Percentiles rank a stretch among this genome's conserved stretches.
Conservation (phyloP, 176 grass and related monocot species). For the Rhynchospora tenuis region DNA sequence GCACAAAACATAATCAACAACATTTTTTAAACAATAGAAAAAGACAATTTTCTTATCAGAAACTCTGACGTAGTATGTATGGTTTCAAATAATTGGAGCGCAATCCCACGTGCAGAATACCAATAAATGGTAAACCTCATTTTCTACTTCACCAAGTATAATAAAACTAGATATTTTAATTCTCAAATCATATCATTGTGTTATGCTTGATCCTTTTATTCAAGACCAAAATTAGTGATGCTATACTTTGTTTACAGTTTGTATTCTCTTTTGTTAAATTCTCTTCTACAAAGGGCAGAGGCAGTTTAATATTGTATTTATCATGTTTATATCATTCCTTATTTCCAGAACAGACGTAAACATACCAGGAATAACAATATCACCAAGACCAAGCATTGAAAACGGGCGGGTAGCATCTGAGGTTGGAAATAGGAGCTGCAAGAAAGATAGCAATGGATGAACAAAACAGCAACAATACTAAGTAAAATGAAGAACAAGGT, state of each 20-base stretch:
- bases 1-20: not conserved
- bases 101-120: not conserved
- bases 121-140: not conserved
- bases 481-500: conserved; percentile 3
- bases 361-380: conserved; percentile 85
- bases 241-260: conserved; percentile 3
- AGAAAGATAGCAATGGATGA: not conserved
- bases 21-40: not conserved
- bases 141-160: not conserved
- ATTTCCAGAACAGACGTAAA: not conserved
- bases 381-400: conserved; percentile 95
- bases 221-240: not conserved
- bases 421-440: conserved; percentile 84
- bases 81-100: not conserved
- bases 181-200: not conserved
- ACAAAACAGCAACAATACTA: not conserved
- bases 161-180: not conserved
- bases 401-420: conserved; percentile 63
- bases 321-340: not conserved
- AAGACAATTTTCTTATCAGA: not conserved
- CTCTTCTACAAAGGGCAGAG: not conserved
- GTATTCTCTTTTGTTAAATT: not conserved
- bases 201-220: not conserved
- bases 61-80: not conserved
- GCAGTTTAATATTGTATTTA: not conserved